These are phyloP conservation scores for Eurotiales sp. DNA, from an alignment of 2,329 filamentous ascomycete genomes.

Conservation along the genomic window DNA sequence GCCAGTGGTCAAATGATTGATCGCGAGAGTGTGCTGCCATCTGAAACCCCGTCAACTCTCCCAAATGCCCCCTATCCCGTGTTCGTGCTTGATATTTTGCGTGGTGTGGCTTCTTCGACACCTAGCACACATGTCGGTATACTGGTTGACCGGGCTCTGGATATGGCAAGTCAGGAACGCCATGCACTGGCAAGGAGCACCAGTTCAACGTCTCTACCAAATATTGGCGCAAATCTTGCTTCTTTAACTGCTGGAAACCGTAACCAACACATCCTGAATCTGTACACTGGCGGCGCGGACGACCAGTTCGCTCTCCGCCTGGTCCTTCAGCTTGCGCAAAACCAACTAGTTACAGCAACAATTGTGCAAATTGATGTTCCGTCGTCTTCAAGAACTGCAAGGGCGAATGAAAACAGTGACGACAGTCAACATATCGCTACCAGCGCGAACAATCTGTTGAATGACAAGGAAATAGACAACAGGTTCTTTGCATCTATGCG, in stretches of 20 bases:
- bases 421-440: constrained; percentile 8
- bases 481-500: constrained; percentile 57
- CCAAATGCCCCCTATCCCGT: constrained; percentile 61
- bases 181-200: constrained; percentile 35
- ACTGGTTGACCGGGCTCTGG: constrained; percentile 71
- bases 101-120: constrained; percentile 41
- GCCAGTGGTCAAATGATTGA: constrained; percentile 74
- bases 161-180: constrained; percentile 29
- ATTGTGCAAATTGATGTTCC: constrained; percentile 58
- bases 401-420: constrained; percentile 6
- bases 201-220: constrained; percentile 59
- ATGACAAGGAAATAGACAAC: constrained; percentile 42
- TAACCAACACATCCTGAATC: constrained; percentile 79
- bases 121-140: constrained; percentile 65
- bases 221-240: constrained; percentile 56
- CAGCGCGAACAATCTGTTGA: not conserved
- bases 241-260: constrained; percentile 39
- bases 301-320: constrained; percentile 76
- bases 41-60: constrained; percentile 56
- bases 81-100: constrained; percentile 69
- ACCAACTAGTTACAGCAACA: constrained; percentile 72
- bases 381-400: not conserved
- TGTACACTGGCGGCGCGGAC: constrained; percentile 80
- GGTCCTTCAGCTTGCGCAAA: constrained; percentile 78
- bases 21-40: constrained; percentile 48